Evolutionary conservation across 2,329 filamentous ascomycete species (phyloP).

Genomic region (Xylariales sp.): DNA sequence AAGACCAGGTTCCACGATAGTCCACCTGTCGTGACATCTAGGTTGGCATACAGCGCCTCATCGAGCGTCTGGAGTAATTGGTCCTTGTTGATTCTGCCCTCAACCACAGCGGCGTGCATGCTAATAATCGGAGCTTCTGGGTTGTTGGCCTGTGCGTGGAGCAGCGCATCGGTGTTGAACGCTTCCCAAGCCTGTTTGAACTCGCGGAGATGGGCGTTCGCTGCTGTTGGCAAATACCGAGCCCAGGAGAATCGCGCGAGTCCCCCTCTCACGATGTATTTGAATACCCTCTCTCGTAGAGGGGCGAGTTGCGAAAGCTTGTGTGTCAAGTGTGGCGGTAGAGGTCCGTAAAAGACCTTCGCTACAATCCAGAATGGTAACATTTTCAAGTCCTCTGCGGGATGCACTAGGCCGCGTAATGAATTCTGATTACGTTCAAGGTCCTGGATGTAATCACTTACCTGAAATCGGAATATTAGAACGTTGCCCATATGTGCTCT

Average conservation of each 20-base stretch:
- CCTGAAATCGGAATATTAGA: no score
- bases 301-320: slow-evolving; percentile 21
- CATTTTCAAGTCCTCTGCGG: slow-evolving; percentile 18
- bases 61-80: not conserved
- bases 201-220: not conserved
- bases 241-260: slow-evolving; percentile 22
- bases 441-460: no score
- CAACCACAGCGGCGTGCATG: no score
- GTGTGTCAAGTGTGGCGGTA: slow-evolving; percentile 18
- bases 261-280: slow-evolving; percentile 29
- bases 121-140: no score
- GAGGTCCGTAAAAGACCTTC: slow-evolving; percentile 31
- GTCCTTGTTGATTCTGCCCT: no score
- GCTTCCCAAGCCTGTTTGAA: not conserved
- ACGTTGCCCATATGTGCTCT: no score
- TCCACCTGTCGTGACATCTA: slow-evolving; percentile 36
- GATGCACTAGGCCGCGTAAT: no score
- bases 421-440: no score
- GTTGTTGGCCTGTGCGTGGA: no score
- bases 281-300: slow-evolving; percentile 28
- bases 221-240: slow-evolving; percentile 9
- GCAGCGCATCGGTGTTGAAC: not conserved
- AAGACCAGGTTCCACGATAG: slow-evolving; percentile 35
- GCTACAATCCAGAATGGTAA: slow-evolving; percentile 35
- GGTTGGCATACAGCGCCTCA: slow-evolving; percentile 15